A percentile compares a stretch with the other conserved stretches of the same genome.
These are phyloP conservation scores for Macrolepiota albuminosa DNA, from an alignment of 768 basidiomycete genomes.

Conservation along the genomic window DNA sequence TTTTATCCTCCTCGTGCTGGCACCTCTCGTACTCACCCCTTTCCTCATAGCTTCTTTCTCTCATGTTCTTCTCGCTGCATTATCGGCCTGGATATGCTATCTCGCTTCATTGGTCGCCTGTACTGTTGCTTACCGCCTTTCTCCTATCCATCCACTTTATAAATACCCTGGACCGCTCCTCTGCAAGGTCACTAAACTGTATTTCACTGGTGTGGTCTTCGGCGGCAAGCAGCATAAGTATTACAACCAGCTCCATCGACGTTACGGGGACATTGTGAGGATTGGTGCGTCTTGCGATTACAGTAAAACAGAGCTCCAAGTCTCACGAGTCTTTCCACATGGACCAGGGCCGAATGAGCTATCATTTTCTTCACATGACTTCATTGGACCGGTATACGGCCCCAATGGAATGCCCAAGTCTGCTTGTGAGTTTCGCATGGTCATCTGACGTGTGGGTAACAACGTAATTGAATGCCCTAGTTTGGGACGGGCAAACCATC, in stretches of 20 bases:
- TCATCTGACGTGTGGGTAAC: too few relatives aligned
- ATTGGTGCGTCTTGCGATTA: slow-evolving; percentile 31
- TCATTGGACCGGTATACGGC: slow-evolving; percentile 30
- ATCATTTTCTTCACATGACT: slow-evolving; percentile 30
- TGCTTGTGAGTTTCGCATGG: slow-evolving; percentile 1
- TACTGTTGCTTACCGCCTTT: slow-evolving; percentile 33
- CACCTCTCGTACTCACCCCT: slow-evolving; percentile 2
- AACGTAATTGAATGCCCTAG: slow-evolving; percentile 10
- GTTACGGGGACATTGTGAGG: slow-evolving; percentile 51
- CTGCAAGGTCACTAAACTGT: slow-evolving; percentile 35
- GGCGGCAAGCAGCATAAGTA: slow-evolving; percentile 39
- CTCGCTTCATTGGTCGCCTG: background rate
- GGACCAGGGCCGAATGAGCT: slow-evolving; percentile 42
- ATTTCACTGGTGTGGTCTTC: slow-evolving; percentile 23
- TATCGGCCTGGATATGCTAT: slow-evolving; percentile 4
- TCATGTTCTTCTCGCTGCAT: background rate
- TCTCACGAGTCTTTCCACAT: background rate
- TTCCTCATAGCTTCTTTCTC: background rate
- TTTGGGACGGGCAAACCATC: slow-evolving; percentile 27
- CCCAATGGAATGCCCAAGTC: slow-evolving; percentile 37
- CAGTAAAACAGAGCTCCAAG: background rate
- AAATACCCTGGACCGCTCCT: slow-evolving; percentile 42
- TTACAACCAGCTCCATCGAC: slow-evolving; percentile 38
- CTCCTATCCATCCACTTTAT: slow-evolving; percentile 43
- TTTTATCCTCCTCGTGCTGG: slow-evolving; percentile 4